A percentile compares a stretch with the other conserved stretches of the same genome.
These are phyloP conservation scores for Pyracantha coccinea DNA, from an alignment of 331 rosid genomes.

Conservation along the genomic window DNA sequence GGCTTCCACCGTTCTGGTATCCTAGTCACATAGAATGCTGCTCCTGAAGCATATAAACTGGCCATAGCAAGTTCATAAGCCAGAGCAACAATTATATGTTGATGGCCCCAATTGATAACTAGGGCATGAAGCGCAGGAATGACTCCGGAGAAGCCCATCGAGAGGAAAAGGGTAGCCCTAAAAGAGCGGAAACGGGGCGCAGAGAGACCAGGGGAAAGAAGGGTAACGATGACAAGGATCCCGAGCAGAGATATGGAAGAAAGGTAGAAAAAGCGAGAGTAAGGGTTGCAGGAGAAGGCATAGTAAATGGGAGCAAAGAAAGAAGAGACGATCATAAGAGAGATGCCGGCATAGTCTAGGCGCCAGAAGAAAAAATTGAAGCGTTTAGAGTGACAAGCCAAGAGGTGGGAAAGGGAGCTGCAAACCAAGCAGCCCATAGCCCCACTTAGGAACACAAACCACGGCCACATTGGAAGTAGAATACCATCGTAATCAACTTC, in stretches of 20 bases:
- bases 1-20: too few species aligned
- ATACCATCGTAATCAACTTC: too few species aligned
- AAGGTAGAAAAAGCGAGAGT: slow-evolving; percentile 41
- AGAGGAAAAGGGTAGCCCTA: slow-evolving; percentile 55
- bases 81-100: slow-evolving; percentile 36
- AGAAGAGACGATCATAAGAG: slow-evolving; percentile 73
- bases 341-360: slow-evolving; percentile 77
- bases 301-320: slow-evolving; percentile 86
- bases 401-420: slow-evolving; percentile 74
- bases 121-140: slow-evolving; percentile 60
- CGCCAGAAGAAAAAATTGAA: slow-evolving; percentile 77
- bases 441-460: slow-evolving; percentile 76
- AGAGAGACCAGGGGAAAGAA: slow-evolving; percentile 57
- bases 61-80: slow-evolving; percentile 70
- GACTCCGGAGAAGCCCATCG: slow-evolving; percentile 79
- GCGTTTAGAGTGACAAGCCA: slow-evolving; percentile 77
- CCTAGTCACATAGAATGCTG: slow-evolving; percentile 20
- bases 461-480: slow-evolving; percentile 63
- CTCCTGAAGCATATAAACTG: slow-evolving; percentile 53
- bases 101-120: slow-evolving; percentile 42
- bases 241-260: slow-evolving; percentile 63
- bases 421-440: slow-evolving; percentile 77
- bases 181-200: slow-evolving; percentile 44
- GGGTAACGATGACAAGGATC: slow-evolving; percentile 39
- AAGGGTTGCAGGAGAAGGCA: slow-evolving; percentile 54